Evolutionary conservation across 1,284 basidiomycete species (phyloP).

Genomic region (Marasmius oreades): DNA sequence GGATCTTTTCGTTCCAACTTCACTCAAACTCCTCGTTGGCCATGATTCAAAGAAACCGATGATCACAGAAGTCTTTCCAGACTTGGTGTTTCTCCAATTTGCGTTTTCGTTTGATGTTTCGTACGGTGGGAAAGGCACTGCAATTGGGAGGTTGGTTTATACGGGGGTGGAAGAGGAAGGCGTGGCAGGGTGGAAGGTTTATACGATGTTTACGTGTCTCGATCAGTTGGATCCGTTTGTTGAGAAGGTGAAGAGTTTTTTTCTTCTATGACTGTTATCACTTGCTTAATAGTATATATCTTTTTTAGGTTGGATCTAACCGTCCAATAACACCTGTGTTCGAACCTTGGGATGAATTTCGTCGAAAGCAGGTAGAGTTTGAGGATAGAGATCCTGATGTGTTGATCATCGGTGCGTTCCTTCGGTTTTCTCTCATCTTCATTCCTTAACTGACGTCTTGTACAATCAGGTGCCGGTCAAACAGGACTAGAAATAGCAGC

Average conservation of each 20-base stretch:
- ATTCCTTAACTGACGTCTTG: neutral
- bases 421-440: neutral
- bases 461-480: slow-evolving; percentile 28
- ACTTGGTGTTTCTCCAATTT: slow-evolving; percentile 48
- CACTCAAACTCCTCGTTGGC: slow-evolving; percentile 23
- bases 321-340: slow-evolving; percentile 14
- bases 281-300: neutral
- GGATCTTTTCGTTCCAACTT: slow-evolving; percentile 18
- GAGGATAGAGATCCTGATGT: slow-evolving; percentile 25
- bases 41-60: slow-evolving; percentile 29
- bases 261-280: neutral
- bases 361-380: slow-evolving; percentile 23
- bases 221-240: slow-evolving; percentile 41
- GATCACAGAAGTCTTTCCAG: slow-evolving; percentile 30
- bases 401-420: slow-evolving; percentile 28
- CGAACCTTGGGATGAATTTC: slow-evolving; percentile 12
- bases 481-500: slow-evolving; percentile 37
- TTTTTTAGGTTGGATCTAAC: slow-evolving; percentile 25
- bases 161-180: slow-evolving; percentile 28
- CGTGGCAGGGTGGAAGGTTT: slow-evolving; percentile 44
- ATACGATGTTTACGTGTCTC: slow-evolving; percentile 38
- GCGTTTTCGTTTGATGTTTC: slow-evolving; percentile 50
- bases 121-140: slow-evolving; percentile 37
- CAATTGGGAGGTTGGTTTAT: slow-evolving; percentile 46
- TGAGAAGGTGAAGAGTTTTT: slow-evolving; percentile 20